Percentiles rank a stretch among this genome's conserved stretches.
Conservation (phyloP, 148 eudicot genomes). For the Persicaria maculosa region DNA sequence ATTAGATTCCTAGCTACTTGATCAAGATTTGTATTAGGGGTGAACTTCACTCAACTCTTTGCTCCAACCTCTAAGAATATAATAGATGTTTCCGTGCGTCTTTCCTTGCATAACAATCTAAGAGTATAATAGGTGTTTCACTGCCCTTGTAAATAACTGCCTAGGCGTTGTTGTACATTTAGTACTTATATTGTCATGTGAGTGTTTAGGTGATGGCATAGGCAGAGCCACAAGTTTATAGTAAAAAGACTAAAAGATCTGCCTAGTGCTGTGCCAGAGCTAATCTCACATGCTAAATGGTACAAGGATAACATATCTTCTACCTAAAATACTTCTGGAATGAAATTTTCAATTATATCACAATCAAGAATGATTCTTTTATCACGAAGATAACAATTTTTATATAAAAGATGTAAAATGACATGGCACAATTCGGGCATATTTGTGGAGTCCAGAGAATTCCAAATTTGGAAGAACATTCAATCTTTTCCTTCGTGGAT, state of each 20-base stretch:
- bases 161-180: not conserved
- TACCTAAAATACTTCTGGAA: not conserved
- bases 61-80: too few relatives aligned
- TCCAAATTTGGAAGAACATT: not conserved
- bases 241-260: not conserved
- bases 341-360: not conserved
- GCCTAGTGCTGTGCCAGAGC: not conserved
- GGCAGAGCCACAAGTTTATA: not conserved
- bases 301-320: constrained; percentile 4
- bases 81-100: too few relatives aligned
- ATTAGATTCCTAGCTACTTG: constrained; percentile 6
- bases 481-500: not conserved
- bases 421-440: constrained; percentile 6
- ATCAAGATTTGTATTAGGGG: constrained; percentile 7
- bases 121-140: not conserved
- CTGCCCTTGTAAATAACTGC: too few relatives aligned
- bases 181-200: not conserved
- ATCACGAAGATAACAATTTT: constrained; percentile 5
- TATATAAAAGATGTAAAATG: not conserved
- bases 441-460: constrained; percentile 6
- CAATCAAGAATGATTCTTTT: constrained; percentile 5
- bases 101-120: not conserved
- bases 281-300: constrained; percentile 5
- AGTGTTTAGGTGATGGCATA: not conserved
- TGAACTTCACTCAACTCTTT: not conserved